phyloP scores from a whole-genome alignment of 345 rosid species.

The Physaria fendleri region DNA sequence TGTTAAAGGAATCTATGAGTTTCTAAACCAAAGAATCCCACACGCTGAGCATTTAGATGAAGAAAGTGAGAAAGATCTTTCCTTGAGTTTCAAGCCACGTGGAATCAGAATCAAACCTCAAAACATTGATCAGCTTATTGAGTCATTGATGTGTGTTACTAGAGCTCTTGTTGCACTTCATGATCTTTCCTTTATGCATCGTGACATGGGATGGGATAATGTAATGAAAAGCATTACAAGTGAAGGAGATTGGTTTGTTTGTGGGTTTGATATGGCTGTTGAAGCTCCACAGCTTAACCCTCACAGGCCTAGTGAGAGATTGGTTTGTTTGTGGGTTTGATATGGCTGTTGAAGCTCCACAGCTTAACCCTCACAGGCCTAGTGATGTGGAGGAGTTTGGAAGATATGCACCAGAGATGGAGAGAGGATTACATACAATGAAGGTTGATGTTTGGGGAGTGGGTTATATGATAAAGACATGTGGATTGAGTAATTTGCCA shows the following conservation, averaged over 20 bases:
- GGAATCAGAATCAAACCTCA: slow-evolving; percentile 57
- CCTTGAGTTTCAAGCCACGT: slow-evolving; percentile 70
- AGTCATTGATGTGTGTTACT: slow-evolving; percentile 78
- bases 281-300: slow-evolving; percentile 83
- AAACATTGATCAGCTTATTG: slow-evolving; percentile 63
- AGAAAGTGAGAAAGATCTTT: slow-evolving; percentile 51
- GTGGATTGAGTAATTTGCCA: slow-evolving; percentile 57
- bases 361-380: slow-evolving; percentile 50
- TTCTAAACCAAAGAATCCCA: slow-evolving; percentile 73
- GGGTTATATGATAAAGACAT: slow-evolving; percentile 68
- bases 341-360: slow-evolving; percentile 43
- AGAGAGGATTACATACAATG: slow-evolving; percentile 80
- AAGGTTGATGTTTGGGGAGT: slow-evolving; percentile 98
- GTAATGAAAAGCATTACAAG: slow-evolving; percentile 44
- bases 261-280: slow-evolving; percentile 78
- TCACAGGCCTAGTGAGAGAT: slow-evolving; percentile 35
- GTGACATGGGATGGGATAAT: slow-evolving; percentile 85
- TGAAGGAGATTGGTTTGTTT: slow-evolving; percentile 70
- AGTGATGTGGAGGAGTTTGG: slow-evolving; percentile 43
- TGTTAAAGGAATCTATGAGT: slow-evolving; percentile 72
- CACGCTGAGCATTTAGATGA: slow-evolving; percentile 56
- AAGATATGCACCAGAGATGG: slow-evolving; percentile 84
- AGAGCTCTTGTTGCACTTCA: slow-evolving; percentile 84
- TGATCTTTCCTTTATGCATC: slow-evolving; percentile 92
- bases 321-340: slow-evolving; percentile 72